Conservation (phyloP, 306 rosid species). For the Psophocarpus tetragonolobus region DNA sequence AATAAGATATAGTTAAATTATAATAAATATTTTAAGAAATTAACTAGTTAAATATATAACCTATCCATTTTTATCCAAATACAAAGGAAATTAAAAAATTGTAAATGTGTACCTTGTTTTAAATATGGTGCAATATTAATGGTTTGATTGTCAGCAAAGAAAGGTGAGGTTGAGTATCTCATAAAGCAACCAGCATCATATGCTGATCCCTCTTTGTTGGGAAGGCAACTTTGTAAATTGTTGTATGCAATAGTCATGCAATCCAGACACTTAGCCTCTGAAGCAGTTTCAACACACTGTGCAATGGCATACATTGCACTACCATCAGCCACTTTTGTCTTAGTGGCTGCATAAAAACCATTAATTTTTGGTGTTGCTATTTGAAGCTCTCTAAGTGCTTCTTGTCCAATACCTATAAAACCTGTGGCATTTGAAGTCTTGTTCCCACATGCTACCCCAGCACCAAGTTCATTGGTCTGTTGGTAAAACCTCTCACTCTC, state of each 20-base stretch:
- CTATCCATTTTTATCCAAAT: too few relatives aligned
- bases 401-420: background rate
- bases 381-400: constrained; percentile 30
- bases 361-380: constrained; percentile 36
- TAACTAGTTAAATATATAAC: too few relatives aligned
- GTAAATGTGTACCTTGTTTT: background rate
- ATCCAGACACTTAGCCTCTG: constrained; percentile 35
- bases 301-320: too few relatives aligned
- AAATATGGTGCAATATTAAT: constrained; percentile 19
- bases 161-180: constrained; percentile 52
- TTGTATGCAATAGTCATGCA: constrained; percentile 49
- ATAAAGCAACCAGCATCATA: constrained; percentile 67
- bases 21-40: too few relatives aligned
- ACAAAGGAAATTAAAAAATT: background rate
- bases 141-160: constrained; percentile 55
- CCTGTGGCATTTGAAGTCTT: background rate
- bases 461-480: background rate
- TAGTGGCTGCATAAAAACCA: constrained; percentile 51
- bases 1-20: too few relatives aligned
- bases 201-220: constrained; percentile 45
- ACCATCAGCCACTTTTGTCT: too few relatives aligned
- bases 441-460: constrained; percentile 29
- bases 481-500: constrained; percentile 29
- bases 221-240: constrained; percentile 47
- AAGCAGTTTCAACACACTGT: too few relatives aligned